Conservation (phyloP, 2,329 filamentous ascomycete species). For the Harringtonia lauricola region DNA sequence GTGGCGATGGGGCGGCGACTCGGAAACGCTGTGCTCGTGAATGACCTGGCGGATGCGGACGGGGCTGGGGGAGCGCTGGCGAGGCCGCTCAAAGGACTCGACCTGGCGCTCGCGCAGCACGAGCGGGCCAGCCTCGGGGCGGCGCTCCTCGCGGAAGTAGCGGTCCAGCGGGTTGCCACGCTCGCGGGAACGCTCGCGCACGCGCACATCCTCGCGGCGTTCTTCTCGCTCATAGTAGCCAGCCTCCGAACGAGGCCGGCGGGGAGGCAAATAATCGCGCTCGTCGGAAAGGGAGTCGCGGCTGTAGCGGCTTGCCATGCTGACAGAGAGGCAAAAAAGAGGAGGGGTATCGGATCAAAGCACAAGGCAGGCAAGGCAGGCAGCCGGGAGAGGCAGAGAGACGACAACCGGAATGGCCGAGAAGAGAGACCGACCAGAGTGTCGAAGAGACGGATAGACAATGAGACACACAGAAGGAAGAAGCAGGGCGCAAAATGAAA, state of each 20-base stretch:
- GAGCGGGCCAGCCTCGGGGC: conserved; percentile 35
- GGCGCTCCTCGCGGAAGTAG: conserved; percentile 38
- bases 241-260: conserved; percentile 2
- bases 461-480: no score
- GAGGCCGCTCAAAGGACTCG: conserved; percentile 38
- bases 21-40: conserved; percentile 26
- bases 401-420: not conserved
- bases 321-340: not conserved
- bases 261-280: conserved; percentile 3
- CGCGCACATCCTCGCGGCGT: conserved; percentile 14
- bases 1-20: conserved; percentile 21
- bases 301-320: conserved; percentile 7
- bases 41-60: conserved; percentile 31
- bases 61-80: conserved; percentile 30
- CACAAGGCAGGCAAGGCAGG: not conserved
- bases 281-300: conserved; percentile 8
- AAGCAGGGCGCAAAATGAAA: no score
- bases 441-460: no score
- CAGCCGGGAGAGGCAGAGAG: not conserved
- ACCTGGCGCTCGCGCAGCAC: conserved; percentile 44
- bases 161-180: conserved; percentile 33
- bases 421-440: no score
- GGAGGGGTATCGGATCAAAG: no score
- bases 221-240: not conserved
- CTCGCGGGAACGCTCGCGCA: conserved; percentile 33